Evolutionary conservation across 768 basidiomycete genomes (phyloP).

Genomic region (Cantharellus anzutake): DNA sequence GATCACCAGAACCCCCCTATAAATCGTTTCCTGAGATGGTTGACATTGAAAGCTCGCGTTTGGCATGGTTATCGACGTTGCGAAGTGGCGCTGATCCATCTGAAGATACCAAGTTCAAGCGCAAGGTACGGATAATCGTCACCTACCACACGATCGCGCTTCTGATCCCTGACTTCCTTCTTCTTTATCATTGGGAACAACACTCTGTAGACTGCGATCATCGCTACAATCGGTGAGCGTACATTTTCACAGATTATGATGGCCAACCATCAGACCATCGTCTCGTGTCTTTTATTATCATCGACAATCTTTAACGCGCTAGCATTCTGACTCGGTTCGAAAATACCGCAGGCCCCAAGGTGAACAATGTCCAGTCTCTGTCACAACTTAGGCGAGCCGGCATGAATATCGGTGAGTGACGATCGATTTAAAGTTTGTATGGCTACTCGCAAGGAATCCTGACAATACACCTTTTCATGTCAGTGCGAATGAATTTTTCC

Average conservation of each 20-base stretch:
- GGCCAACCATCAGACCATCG: too few species aligned
- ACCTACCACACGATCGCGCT: not conserved
- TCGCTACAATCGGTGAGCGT: constrained; percentile 84
- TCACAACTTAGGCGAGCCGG: constrained; percentile 70
- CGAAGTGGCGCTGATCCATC: constrained; percentile 51
- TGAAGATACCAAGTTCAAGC: constrained; percentile 64
- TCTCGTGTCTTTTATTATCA: too few species aligned
- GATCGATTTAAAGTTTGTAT: not conserved
- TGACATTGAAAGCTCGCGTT: constrained; percentile 18
- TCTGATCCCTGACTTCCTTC: constrained; percentile 6
- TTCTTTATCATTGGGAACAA: not conserved
- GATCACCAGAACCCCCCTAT: too few species aligned
- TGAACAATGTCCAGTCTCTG: constrained; percentile 80
- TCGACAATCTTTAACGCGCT: not conserved
- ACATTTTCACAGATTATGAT: not conserved
- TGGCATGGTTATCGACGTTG: constrained; percentile 83
- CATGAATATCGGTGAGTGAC: constrained; percentile 81
- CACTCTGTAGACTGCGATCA: constrained; percentile 70
- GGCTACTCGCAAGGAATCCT: not conserved
- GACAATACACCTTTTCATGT: not conserved
- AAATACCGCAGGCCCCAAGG: constrained; percentile 58
- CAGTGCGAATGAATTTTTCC: constrained; percentile 99
- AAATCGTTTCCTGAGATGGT: too few species aligned
- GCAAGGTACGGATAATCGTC: constrained; percentile 48
- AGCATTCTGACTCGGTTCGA: not conserved